phyloP scores from a whole-genome alignment of 2,329 filamentous ascomycete species.

The Penicillium frequentans region DNA sequence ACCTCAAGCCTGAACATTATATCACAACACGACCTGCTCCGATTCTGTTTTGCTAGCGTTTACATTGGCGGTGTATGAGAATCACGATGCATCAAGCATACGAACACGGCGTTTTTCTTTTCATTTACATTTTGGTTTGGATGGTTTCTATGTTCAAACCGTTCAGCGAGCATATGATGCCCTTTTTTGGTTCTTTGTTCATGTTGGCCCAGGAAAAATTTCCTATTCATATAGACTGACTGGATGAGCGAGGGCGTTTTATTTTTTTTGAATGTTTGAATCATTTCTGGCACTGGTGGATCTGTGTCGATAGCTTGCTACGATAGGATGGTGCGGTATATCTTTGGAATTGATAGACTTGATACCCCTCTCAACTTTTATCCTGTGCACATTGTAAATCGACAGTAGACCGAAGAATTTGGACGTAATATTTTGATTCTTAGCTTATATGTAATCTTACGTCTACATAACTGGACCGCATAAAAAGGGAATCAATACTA shows the following conservation, averaged over 20 bases:
- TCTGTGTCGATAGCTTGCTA: slow-evolving; percentile 23
- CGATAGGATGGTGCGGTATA: slow-evolving; percentile 13
- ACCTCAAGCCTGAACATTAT: slow-evolving; percentile 10
- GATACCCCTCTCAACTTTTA: slow-evolving; percentile 16
- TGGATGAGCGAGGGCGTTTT: slow-evolving; percentile 9
- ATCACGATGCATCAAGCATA: slow-evolving; percentile 26
- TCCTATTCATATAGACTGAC: slow-evolving; percentile 12
- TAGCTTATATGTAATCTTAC: too few species aligned
- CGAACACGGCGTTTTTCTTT: slow-evolving; percentile 9
- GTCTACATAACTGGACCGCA: too few species aligned
- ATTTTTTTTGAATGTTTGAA: slow-evolving; percentile 12
- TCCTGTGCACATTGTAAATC: background rate
- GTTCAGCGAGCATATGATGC: slow-evolving; percentile 1
- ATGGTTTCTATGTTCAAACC: background rate
- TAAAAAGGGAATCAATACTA: too few species aligned
- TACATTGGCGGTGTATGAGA: slow-evolving; percentile 28
- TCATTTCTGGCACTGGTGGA: slow-evolving; percentile 16
- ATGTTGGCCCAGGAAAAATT: slow-evolving; percentile 4
- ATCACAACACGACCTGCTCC: slow-evolving; percentile 12
- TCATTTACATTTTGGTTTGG: slow-evolving; percentile 7
- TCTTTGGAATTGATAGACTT: slow-evolving; percentile 24
- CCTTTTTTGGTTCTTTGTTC: slow-evolving; percentile 9
- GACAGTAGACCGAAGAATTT: too few species aligned
- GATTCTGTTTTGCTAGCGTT: slow-evolving; percentile 24
- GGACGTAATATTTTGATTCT: too few species aligned